Percentiles rank a stretch among this genome's conserved stretches.
Conservation (phyloP, 2,329 filamentous ascomycete species). For the Cladophialophora immunda region DNA sequence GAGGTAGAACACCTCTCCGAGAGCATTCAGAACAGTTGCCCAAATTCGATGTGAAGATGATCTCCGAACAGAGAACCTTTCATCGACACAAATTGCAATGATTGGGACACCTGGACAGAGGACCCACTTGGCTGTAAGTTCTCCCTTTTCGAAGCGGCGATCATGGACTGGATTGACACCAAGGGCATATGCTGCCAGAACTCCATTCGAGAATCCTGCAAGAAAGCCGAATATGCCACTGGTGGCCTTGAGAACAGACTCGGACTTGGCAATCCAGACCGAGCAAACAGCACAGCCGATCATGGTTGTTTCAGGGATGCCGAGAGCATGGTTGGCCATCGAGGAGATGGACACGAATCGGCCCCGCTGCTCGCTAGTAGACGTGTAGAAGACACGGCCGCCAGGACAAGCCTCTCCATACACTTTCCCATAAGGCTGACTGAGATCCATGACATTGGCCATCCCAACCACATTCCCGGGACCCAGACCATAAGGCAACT, state of each 20-base stretch:
- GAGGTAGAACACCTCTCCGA: constrained; percentile 90
- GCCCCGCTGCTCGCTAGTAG: constrained; percentile 76
- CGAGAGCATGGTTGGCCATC: constrained; percentile 65
- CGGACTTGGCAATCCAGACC: constrained; percentile 90
- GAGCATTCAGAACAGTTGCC: constrained; percentile 91
- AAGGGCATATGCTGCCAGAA: constrained; percentile 83
- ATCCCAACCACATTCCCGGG: constrained; percentile 77
- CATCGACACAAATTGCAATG: constrained; percentile 82
- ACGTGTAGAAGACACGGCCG: constrained; percentile 80
- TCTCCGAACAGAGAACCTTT: constrained; percentile 77
- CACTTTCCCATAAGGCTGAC: constrained; percentile 82
- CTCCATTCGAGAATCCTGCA: constrained; percentile 81
- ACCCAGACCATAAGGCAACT: constrained; percentile 79
- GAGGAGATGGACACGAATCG: constrained; percentile 74
- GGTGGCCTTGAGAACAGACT: constrained; percentile 74
- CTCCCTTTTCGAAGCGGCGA: constrained; percentile 72
- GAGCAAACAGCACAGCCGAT: constrained; percentile 76
- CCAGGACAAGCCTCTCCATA: constrained; percentile 87
- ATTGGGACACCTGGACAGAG: constrained; percentile 93
- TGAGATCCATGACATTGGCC: constrained; percentile 90
- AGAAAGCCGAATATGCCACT: constrained; percentile 83
- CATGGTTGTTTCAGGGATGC: constrained; percentile 78
- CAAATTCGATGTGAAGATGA: constrained; percentile 77
- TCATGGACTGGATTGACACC: constrained; percentile 68
- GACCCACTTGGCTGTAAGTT: constrained; percentile 87